Percentiles rank a stretch among this genome's conserved stretches.
These are phyloP conservation scores for Candida sp. DNA, from an alignment of 1,139 yeast genomes.

Conservation along the genomic window DNA sequence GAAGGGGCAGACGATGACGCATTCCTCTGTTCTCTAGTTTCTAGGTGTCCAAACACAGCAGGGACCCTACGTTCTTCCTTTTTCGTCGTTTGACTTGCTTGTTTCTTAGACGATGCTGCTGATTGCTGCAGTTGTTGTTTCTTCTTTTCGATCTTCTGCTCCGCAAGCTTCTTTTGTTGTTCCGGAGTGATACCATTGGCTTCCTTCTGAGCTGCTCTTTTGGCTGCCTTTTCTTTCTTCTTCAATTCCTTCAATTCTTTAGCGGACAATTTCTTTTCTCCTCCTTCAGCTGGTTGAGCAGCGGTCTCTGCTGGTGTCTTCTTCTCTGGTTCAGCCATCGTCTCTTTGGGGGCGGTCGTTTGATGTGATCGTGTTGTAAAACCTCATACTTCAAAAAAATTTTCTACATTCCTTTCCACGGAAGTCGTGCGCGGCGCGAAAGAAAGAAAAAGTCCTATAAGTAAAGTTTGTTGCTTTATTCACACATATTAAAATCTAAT, in stretches of 20 bases:
- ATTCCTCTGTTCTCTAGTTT: conserved; percentile 79
- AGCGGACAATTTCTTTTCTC: conserved; percentile 52
- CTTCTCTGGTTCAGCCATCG: conserved; percentile 8
- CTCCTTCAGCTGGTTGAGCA: conserved; percentile 4
- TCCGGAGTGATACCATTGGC: conserved; percentile 54
- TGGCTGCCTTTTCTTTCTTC: conserved; percentile 89
- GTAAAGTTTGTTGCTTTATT: not conserved
- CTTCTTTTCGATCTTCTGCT: conserved; percentile 45
- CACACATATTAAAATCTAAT: conserved; percentile 2
- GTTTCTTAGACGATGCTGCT: conserved; percentile 58
- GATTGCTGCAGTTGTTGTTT: conserved; percentile 22
- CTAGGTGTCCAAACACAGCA: conserved; percentile 86
- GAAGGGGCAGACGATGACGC: conserved; percentile 37
- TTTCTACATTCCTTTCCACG: not conserved
- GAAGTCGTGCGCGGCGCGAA: not conserved
- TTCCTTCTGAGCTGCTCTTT: conserved; percentile 72
- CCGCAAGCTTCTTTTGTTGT: conserved; percentile 43
- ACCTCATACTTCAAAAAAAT: not conserved
- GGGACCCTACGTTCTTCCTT: conserved; percentile 52
- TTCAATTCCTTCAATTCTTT: conserved; percentile 88
- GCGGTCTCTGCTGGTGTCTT: conserved; percentile 8
- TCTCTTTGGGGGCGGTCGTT: not conserved
- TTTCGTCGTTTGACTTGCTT: conserved; percentile 56
- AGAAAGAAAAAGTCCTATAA: too few relatives aligned
- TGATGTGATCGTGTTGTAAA: not conserved